Conservation (phyloP, 2,329 filamentous ascomycete species). For the Hypoxylon sp. region DNA sequence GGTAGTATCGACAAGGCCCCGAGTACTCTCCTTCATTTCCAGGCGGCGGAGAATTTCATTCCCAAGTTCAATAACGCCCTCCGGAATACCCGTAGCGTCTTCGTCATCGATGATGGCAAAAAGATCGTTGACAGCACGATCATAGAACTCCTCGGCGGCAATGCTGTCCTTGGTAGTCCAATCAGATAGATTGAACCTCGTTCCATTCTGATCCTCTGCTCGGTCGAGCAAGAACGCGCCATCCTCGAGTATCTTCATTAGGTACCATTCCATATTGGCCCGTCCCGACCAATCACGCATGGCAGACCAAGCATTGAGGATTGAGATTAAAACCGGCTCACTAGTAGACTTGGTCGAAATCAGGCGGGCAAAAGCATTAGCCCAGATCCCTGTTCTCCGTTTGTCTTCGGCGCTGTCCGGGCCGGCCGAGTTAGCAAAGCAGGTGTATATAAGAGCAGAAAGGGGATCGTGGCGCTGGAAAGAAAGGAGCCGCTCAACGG, state of each 20-base stretch:
- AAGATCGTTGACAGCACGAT: constrained; percentile 82
- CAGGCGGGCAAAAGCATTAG: constrained; percentile 85
- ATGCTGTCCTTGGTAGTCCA: constrained; percentile 85
- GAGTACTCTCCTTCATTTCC: constrained; percentile 69
- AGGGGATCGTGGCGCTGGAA: constrained; percentile 92
- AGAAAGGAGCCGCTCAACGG: constrained; percentile 86
- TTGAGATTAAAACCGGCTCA: constrained; percentile 84
- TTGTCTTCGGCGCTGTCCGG: constrained; percentile 86
- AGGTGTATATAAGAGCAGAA: constrained; percentile 86
- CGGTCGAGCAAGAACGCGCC: constrained; percentile 92
- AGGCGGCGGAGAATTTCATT: constrained; percentile 86
- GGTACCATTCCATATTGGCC: constrained; percentile 90
- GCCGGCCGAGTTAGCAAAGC: constrained; percentile 88
- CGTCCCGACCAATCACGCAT: constrained; percentile 93
- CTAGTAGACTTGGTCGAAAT: constrained; percentile 82
- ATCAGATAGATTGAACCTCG: constrained; percentile 78
- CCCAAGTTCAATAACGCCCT: constrained; percentile 86
- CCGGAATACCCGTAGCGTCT: constrained; percentile 86
- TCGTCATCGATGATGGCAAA: constrained; percentile 91
- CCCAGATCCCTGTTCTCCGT: constrained; percentile 87
- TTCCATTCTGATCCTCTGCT: constrained; percentile 82
- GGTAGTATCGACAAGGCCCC: constrained; percentile 78
- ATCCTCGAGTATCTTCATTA: constrained; percentile 94
- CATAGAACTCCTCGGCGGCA: constrained; percentile 89
- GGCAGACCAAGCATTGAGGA: constrained; percentile 88